These are phyloP conservation scores for Rhizopogon vesiculosus DNA, from an alignment of 768 basidiomycete genomes.

Conservation along the genomic window DNA sequence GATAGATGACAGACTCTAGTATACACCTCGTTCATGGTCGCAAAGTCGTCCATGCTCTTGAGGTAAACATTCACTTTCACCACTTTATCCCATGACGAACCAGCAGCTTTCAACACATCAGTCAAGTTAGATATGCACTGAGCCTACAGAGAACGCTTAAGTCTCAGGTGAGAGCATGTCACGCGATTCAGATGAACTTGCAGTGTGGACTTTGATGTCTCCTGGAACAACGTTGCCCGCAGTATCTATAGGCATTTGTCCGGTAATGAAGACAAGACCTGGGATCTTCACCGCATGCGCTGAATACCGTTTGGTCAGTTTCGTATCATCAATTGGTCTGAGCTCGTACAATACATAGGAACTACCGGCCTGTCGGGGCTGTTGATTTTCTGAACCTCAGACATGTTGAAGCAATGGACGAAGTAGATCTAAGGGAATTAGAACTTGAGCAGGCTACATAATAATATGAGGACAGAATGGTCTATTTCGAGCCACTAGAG, in stretches of 20 bases:
- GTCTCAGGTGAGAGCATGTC: neutral
- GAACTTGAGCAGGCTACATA: neutral
- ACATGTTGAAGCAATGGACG: conserved; percentile 23
- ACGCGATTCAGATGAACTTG: conserved; percentile 18
- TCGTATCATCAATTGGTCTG: neutral
- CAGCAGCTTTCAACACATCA: conserved; percentile 47
- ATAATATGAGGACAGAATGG: neutral
- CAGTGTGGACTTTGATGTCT: conserved; percentile 58
- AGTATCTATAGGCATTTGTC: conserved; percentile 49
- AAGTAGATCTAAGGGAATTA: neutral
- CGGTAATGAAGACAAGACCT: conserved; percentile 57
- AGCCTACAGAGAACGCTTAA: conserved; percentile 30
- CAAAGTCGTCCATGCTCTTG: conserved; percentile 55
- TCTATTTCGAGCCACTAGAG: neutral
- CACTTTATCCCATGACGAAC: conserved; percentile 57
- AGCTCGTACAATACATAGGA: conserved; percentile 9
- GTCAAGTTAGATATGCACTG: conserved; percentile 54
- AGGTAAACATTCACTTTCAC: conserved; percentile 55
- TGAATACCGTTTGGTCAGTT: conserved; percentile 13
- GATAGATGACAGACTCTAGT: conserved; percentile 35
- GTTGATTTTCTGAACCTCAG: conserved; percentile 54
- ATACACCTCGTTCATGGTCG: conserved; percentile 53
- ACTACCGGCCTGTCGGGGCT: conserved; percentile 35
- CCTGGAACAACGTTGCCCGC: conserved; percentile 44
- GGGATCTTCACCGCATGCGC: conserved; percentile 56